Evolutionary conservation across 495 filamentous ascomycete genomes (phyloP), one percentile per base, ranked within the genome.

Genomic region (Cladorrhinum samala): DNA sequence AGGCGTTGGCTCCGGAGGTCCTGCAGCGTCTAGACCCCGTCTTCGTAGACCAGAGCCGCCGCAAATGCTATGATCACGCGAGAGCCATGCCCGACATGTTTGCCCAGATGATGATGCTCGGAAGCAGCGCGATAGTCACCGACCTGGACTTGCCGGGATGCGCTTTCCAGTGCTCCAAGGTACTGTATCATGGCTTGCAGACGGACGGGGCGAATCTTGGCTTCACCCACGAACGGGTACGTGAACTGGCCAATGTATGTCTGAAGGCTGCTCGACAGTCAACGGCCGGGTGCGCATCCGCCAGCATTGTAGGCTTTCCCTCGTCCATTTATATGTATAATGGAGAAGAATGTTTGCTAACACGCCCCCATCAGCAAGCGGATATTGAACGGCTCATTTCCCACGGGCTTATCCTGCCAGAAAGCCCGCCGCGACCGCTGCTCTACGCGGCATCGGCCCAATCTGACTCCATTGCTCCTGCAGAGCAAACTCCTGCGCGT

Each of bases 71-170:
- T 54, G 69, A 75, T 21, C 74, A 78, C 40, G 74, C 75, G 18
- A 53, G 68, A 11, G 69, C 71, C 16, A 74, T 77, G 70, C 62
- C 75, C 2, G 72, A 75, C 50, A 75, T 76, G 53, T 73, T 78
- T 54, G 66, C 69, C 2, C 57, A 69, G 40, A 52, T 76, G 17
- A 53, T 77, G 50, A 63, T 63, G 9, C 64, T 75, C 2, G 64
- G 68, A 2, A 66, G 61, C 48, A 69, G 62, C 14, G 62, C 70
- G 2, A 72, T 72, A 0, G 62, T 77, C 9, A 71, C 71, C 8
- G 75, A 77, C 49, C 56, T 76, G 7, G 75, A 77, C 55, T 56
- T 78, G 37, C 63, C 73, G n/a, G 64, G 68, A 0, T 78, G 74
- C 49, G 72, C 72, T 0, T 73, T 74, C 39, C 75, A 78, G 52